Evolutionary conservation across 345 rosid genomes (phyloP), one percentile per base, ranked within the genome.

Genomic region (Arabidopsis suecica): DNA sequence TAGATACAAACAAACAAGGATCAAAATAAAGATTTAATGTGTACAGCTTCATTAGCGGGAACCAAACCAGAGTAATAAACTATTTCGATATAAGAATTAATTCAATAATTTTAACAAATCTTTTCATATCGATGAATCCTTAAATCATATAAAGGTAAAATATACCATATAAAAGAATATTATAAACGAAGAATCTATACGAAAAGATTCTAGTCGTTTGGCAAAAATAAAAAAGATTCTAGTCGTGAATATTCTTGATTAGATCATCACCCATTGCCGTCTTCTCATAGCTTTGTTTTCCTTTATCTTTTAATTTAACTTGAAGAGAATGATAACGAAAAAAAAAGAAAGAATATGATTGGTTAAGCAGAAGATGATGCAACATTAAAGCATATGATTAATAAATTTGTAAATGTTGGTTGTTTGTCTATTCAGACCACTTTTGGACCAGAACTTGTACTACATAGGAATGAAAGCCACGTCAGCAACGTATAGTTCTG

Each of bases 381-480:
- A n/a, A 61, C 32, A 34, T 42, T 42, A 69, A 76, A 55, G 71
- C 76, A 69, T 69, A 37, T 16, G n/a, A 18, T 20, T 34, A 16
- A 76, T 6, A 38, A 63, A 59, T 57, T 49, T 40, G 33, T 13
- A 33, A 30, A 30, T 71, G 61, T 25, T 71, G 67, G 41, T 48
- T 64, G 76, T 71, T 48, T 64, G 76, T 71, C 61, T 48, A 71
- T 12, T 41, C 85, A 95, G 99, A 84, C 97, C 98, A 14, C 91
- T 94, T 69, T 72, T 94, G 72, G 99, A 91, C 74, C 97, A 91
- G 82, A 94, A 94, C 71, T 49, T 91, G 25, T 94, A 88, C 77
- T 88, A 83, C 73, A 37, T 88, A 63, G 99, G 99, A 41, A 82
- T 94, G 97, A 86, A 91, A 80, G 77, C 80, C 82, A 91, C 99